phyloP scores from a whole-genome alignment of 108 stramenopile genomes.

The Pseudonitzschia pungens region DNA sequence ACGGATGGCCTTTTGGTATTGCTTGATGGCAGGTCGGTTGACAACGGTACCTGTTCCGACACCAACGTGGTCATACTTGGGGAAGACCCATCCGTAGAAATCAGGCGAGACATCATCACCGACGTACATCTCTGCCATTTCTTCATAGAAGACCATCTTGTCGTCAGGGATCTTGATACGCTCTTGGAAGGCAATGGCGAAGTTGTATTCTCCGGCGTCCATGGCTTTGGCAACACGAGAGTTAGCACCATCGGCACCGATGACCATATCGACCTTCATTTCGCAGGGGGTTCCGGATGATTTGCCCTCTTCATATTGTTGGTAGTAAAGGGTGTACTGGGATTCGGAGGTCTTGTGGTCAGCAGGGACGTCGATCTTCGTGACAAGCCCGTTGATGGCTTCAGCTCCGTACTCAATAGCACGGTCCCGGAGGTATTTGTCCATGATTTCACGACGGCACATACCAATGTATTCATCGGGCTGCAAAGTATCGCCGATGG shows the following conservation, averaged over 20 bases:
- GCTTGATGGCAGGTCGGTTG: conserved; percentile 98
- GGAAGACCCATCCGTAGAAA: conserved; percentile 99
- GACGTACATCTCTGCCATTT: conserved; percentile 98
- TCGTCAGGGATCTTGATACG: conserved; percentile 97
- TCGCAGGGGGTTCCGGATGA: conserved; percentile 70
- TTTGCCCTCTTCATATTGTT: conserved; percentile 68
- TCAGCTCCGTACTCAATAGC: conserved; percentile 93
- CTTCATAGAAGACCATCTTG: conserved; percentile 97
- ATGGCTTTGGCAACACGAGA: conserved; percentile 98
- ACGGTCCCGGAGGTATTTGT: conserved; percentile 95
- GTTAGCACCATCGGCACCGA: conserved; percentile 98
- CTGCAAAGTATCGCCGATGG: conserved; percentile 95
- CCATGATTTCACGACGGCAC: conserved; percentile 97
- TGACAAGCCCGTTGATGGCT: conserved; percentile 93
- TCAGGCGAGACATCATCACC: conserved; percentile 98
- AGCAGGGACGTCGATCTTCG: conserved; percentile 87
- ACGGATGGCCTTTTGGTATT: conserved; percentile 98
- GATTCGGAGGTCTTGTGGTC: conserved; percentile 70
- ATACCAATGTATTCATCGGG: conserved; percentile 99
- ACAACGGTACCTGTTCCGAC: conserved; percentile 98
- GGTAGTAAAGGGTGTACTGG: conserved; percentile 91
- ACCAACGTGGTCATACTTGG: conserved; percentile 99
- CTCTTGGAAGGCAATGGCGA: conserved; percentile 99
- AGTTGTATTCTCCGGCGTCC: conserved; percentile 98
- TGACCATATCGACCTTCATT: conserved; percentile 90